Conservation (phyloP, 352 stramenopile genomes). For the Saprolegnia diclina region DNA sequence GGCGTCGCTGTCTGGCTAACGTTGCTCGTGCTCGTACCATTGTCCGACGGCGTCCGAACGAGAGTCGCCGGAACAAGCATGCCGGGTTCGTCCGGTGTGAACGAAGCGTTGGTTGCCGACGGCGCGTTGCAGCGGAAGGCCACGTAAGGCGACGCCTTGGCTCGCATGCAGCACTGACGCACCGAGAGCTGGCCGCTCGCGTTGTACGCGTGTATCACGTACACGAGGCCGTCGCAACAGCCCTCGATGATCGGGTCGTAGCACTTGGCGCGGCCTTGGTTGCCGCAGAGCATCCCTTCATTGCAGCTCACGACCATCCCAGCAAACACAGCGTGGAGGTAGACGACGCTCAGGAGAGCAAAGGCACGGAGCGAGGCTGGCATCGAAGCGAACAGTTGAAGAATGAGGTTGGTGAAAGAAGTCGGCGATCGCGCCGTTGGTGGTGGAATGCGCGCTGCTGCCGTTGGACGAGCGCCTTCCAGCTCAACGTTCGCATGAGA, state of each 20-base stretch:
- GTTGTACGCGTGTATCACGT: background rate
- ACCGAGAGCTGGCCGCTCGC: background rate
- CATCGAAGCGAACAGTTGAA: no score
- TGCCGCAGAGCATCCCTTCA: background rate
- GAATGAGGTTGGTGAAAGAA: no score
- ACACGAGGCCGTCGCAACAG: slow-evolving; percentile 1
- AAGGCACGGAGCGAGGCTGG: no score
- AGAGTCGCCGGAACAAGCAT: background rate
- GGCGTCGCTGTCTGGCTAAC: background rate
- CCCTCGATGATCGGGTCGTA: background rate
- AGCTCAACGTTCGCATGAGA: no score
- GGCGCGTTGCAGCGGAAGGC: background rate
- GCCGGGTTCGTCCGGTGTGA: background rate
- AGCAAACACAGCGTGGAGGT: background rate
- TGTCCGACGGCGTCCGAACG: background rate
- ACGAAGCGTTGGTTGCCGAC: background rate
- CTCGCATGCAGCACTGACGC: background rate
- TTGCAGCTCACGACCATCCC: background rate
- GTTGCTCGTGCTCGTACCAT: background rate
- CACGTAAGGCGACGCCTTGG: background rate
- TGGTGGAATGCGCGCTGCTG: no score
- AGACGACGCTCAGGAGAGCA: no score
- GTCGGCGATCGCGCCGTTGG: no score
- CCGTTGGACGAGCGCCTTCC: no score
- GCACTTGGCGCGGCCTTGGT: background rate